Conservation (phyloP, 1,139 yeast genomes). For the Protomyces lactucae-debilis region DNA sequence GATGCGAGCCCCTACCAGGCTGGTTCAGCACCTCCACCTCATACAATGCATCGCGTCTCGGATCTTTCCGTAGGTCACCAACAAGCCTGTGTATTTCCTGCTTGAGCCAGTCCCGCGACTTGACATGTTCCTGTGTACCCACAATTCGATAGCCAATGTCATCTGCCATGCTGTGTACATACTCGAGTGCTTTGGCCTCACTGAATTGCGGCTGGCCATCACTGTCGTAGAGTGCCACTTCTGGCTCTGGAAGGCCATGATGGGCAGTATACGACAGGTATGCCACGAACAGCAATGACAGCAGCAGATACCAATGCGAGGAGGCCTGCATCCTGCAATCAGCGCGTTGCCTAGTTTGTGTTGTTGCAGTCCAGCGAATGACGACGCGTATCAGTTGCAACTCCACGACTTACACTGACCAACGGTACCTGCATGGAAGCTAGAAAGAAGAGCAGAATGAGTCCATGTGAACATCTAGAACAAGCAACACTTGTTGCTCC, state of each 20-base stretch:
- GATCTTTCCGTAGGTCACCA: conserved; percentile 14
- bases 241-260: conserved; percentile 13
- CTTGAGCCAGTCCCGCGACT: conserved; percentile 24
- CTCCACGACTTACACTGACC: too few species aligned
- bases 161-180: conserved; percentile 19
- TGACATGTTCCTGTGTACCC: conserved; percentile 26
- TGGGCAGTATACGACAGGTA: conserved; percentile 13
- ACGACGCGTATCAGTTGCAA: too few species aligned
- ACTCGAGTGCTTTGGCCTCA: conserved; percentile 12
- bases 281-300: not conserved
- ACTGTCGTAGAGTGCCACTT: conserved; percentile 13
- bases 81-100: conserved; percentile 15
- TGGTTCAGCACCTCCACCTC: conserved; percentile 22
- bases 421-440: not conserved
- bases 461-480: not conserved
- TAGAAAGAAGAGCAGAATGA: not conserved
- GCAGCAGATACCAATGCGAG: conserved; percentile 7
- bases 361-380: too few species aligned
- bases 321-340: not conserved
- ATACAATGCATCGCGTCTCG: conserved; percentile 5
- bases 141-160: conserved; percentile 28
- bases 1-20: conserved; percentile 26
- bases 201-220: conserved; percentile 26
- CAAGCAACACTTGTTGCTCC: not conserved
- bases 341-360: too few species aligned